Evolutionary conservation across 2,329 filamentous ascomycete genomes (phyloP), one percentile per base, ranked within the genome.

Genomic region (Fusarium verticillioides): DNA sequence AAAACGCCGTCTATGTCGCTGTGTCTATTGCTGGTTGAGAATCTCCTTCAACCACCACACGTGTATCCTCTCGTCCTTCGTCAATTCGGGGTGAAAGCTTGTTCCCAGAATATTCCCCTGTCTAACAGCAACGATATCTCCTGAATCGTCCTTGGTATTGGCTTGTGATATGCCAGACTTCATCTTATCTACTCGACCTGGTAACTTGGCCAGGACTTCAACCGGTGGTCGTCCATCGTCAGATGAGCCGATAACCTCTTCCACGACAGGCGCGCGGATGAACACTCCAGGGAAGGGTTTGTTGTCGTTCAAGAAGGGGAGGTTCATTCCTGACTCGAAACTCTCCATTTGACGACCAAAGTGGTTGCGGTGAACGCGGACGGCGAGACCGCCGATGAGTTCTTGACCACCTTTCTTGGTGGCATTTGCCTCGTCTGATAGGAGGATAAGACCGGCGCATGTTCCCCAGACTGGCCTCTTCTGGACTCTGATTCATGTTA

Each of bases 51-150:
- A 79, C 96, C 96, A 99, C 96, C 96, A 98, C 9, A 90, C 87
- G 82, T 99, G 96, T 78, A 98, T 97, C 63, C 96, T 89, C 63
- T 91, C 86, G 83, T 99, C 96, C 12, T 91, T 89, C 0, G 96
- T 98, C 81, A 99, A 82, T 82, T 99, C 96, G 0, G 96, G 96
- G 78, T 98, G 96, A 80, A 98, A 99, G 78, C 95, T 98, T 7
- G 93, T 98, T 8, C 95, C 96, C 77, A 98, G 93, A 1, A 97
- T 92, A 82, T 98, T 98, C 2, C 93, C 94, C 83, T 98, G 95
- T 73, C 89, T 88, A 39, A 98, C 94, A 1, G 96, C 96, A 57
- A 98, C 91, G 58, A 98, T 96, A 75, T 97, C 93, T 5, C 92
- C 89, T 6, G 86, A 88, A 47, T 83, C 83, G n/a, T 82, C 79